A percentile compares a stretch with the other conserved stretches of the same genome.
These are phyloP conservation scores for Silene conica DNA, from an alignment of 148 eudicot genomes.

Conservation along the genomic window DNA sequence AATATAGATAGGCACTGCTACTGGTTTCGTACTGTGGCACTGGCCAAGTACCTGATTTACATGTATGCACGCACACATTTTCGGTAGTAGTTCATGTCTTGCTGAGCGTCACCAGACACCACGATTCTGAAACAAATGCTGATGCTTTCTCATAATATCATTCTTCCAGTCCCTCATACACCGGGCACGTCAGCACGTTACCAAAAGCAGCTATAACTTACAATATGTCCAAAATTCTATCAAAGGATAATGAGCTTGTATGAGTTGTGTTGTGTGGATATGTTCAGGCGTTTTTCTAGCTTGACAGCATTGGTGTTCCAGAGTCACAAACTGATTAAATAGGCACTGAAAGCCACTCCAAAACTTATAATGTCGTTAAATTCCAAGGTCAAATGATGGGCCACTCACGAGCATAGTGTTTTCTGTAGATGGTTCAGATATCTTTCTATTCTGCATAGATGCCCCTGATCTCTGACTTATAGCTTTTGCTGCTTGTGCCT, in stretches of 20 bases:
- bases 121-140: background rate
- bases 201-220: background rate
- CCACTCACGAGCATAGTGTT: conserved; percentile 20
- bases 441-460: conserved; percentile 22
- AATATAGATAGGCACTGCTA: background rate
- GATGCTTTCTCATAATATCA: conserved; percentile 1
- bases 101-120: background rate
- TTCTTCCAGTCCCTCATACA: background rate
- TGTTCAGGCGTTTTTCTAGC: background rate
- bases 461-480: conserved; percentile 40
- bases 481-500: conserved; percentile 66
- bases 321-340: background rate
- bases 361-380: conserved; percentile 26
- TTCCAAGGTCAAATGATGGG: conserved; percentile 92
- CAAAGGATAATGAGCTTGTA: background rate
- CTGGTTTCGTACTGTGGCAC: background rate
- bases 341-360: background rate
- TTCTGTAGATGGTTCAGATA: conserved; percentile 26
- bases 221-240: background rate
- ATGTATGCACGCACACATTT: background rate
- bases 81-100: background rate
- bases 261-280: background rate
- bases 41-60: background rate
- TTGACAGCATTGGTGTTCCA: background rate
- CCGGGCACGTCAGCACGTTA: background rate